Evolutionary conservation across 2,329 filamentous ascomycete genomes (phyloP).

Genomic region (Alternaria brassicicola): DNA sequence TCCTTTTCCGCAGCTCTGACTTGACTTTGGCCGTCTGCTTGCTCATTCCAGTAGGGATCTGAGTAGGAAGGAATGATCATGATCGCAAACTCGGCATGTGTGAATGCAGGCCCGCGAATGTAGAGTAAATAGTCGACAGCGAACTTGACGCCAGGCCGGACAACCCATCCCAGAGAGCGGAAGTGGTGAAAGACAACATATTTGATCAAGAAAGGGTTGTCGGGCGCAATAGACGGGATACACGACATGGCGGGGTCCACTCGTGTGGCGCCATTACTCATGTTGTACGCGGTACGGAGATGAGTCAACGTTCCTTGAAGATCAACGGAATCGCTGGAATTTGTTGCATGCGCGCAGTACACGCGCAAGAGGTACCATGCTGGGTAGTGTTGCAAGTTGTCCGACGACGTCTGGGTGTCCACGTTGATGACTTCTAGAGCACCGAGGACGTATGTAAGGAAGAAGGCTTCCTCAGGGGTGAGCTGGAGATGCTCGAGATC

Average conservation of each 20-base stretch:
- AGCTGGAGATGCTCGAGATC: constrained; percentile 87
- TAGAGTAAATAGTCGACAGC: constrained; percentile 95
- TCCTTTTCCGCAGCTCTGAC: constrained; percentile 47
- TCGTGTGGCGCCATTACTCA: constrained; percentile 14
- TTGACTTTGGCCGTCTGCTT: constrained; percentile 45
- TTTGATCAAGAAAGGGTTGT: constrained; percentile 83
- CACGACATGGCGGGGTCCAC: constrained; percentile 11
- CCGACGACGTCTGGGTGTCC: constrained; percentile 39
- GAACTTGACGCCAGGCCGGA: constrained; percentile 91
- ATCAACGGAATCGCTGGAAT: constrained; percentile 50
- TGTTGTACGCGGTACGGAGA: constrained; percentile 21
- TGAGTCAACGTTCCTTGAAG: constrained; percentile 12
- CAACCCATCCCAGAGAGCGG: constrained; percentile 92
- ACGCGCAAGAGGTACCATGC: constrained; percentile 50
- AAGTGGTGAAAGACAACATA: constrained; percentile 97
- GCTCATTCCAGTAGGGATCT: constrained; percentile 71
- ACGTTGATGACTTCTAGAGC: constrained; percentile 68
- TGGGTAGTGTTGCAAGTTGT: constrained; percentile 52
- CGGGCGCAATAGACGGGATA: constrained; percentile 62
- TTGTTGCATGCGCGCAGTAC: constrained; percentile 73
- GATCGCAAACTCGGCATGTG: constrained; percentile 91
- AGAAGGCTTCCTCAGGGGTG: constrained; percentile 89
- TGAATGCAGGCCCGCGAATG: constrained; percentile 88
- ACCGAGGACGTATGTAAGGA: constrained; percentile 81
- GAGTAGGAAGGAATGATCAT: constrained; percentile 83